Conservation (phyloP, 495 filamentous ascomycete species). For the Pyrenula aspistea region DNA sequence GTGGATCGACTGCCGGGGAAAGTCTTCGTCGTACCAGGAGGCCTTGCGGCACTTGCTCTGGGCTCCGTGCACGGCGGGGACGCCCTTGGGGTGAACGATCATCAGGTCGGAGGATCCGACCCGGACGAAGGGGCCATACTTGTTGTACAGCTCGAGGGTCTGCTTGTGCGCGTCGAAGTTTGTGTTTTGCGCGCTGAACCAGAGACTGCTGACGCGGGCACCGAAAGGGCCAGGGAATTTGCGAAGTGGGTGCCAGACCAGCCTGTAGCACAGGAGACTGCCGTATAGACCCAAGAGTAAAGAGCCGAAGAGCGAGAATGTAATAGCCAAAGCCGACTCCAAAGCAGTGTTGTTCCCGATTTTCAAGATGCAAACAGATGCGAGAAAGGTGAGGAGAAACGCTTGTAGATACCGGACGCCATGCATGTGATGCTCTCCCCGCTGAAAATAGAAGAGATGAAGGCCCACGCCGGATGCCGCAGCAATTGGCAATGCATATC, state of each 20-base stretch:
- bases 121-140: constrained; percentile 31
- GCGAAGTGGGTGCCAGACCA: constrained; percentile 19
- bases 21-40: constrained; percentile 25
- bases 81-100: constrained; percentile 22
- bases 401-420: neutral
- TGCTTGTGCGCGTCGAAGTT: constrained; percentile 19
- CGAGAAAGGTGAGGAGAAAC: neutral
- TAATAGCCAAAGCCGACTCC: neutral
- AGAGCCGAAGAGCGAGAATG: neutral
- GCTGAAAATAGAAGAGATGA: neutral
- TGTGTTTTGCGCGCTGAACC: constrained; percentile 3
- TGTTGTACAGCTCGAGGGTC: constrained; percentile 23
- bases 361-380: neutral
- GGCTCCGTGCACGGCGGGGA: constrained; percentile 19
- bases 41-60: constrained; percentile 22
- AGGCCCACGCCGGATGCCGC: too few relatives aligned
- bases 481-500: too few relatives aligned
- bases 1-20: constrained; percentile 21
- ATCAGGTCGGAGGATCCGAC: constrained; percentile 28
- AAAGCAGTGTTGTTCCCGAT: neutral
- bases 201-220: constrained; percentile 21
- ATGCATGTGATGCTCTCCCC: neutral
- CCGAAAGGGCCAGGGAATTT: constrained; percentile 26
- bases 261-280: constrained; percentile 24
- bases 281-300: constrained; percentile 20